Percentiles rank a stretch among this genome's conserved stretches.
phyloP scores from a whole-genome alignment of 2,329 filamentous ascomycete genomes.

The Stemphylium beticola region DNA sequence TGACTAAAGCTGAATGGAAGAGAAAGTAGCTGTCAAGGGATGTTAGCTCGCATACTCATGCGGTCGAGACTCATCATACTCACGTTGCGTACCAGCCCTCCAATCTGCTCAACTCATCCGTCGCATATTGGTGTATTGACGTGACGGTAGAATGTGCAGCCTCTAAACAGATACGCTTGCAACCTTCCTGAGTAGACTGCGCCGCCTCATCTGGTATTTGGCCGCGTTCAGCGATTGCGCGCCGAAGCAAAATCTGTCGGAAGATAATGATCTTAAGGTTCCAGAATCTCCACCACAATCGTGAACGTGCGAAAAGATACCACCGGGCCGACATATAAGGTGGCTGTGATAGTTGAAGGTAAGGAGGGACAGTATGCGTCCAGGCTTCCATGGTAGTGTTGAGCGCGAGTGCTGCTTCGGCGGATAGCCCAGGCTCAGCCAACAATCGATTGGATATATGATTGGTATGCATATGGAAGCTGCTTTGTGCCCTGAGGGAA shows the following conservation, averaged over 20 bases:
- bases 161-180: constrained; percentile 31
- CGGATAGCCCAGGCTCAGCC: constrained; percentile 33
- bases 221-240: constrained; percentile 29
- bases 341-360: constrained; percentile 21
- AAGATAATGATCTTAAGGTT: constrained; percentile 36
- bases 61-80: constrained; percentile 1
- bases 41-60: neutral
- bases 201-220: constrained; percentile 25
- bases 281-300: constrained; percentile 36
- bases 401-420: constrained; percentile 30
- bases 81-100: constrained; percentile 38
- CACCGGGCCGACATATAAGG: constrained; percentile 19
- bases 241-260: constrained; percentile 31
- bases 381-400: constrained; percentile 27
- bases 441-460: constrained; percentile 31
- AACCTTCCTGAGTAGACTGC: constrained; percentile 30
- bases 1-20: constrained; percentile 33
- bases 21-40: constrained; percentile 26
- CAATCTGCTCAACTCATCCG: constrained; percentile 25
- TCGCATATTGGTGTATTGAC: constrained; percentile 32
- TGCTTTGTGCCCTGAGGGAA: constrained; percentile 27
- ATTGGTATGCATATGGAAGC: constrained; percentile 33
- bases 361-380: constrained; percentile 23
- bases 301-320: constrained; percentile 30
- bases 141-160: constrained; percentile 32